A percentile compares a stretch with the other conserved stretches of the same genome.
Evolutionary conservation across 208 protist species (phyloP).

Genomic region (Leishmania gerbilli): DNA sequence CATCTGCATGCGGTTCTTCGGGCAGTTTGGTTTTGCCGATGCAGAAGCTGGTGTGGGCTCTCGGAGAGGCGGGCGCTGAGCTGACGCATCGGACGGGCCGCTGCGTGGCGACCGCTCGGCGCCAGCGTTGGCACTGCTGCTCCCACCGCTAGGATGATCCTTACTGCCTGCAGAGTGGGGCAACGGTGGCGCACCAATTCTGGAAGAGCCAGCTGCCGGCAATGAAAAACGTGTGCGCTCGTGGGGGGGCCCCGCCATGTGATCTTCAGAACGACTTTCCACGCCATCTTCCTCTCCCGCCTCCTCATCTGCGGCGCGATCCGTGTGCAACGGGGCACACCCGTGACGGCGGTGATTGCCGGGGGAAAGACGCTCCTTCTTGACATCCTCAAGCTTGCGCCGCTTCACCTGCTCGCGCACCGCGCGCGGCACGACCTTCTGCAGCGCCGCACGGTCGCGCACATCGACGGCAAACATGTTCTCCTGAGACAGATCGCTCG

Average conservation of each 20-base stretch:
- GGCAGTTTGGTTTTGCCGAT: constrained; percentile 1
- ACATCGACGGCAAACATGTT: constrained; percentile 36
- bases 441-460: constrained; percentile 49
- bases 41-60: background rate
- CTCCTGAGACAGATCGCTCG: constrained; percentile 9
- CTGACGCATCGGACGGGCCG: background rate
- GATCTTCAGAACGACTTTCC: background rate
- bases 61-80: constrained; percentile 5
- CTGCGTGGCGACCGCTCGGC: background rate
- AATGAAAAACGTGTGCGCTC: background rate
- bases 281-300: background rate
- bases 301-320: background rate
- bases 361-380: constrained; percentile 9
- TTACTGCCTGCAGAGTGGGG: background rate
- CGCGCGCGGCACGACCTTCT: constrained; percentile 52
- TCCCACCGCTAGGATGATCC: background rate
- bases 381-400: constrained; percentile 16
- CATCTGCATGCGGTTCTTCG: constrained; percentile 54
- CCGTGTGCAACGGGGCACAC: background rate
- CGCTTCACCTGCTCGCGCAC: constrained; percentile 32
- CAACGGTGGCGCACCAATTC: background rate
- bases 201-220: background rate
- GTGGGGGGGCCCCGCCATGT: background rate
- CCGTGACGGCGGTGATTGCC: constrained; percentile 2
- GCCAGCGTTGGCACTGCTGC: background rate